Evolutionary conservation across 495 filamentous ascomycete genomes (phyloP), one percentile per base, ranked within the genome.

Genomic region (Letharia lupina): DNA sequence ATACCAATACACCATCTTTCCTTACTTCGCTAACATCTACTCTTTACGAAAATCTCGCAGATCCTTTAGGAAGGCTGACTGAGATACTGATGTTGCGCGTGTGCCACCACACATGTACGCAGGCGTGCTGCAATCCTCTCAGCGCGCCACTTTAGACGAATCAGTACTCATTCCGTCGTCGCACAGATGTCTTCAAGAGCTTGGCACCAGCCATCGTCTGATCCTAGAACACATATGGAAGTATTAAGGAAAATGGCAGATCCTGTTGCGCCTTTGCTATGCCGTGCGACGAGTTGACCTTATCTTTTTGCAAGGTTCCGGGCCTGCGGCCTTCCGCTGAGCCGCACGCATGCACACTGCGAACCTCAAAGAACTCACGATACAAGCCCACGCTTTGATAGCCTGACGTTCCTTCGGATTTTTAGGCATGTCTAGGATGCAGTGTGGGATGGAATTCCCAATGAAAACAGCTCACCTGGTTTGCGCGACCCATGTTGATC

Each of bases 341-440:
- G 62, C 62, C 62, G 48, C 48, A 56, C 47, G 37, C 48, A 56
- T 35, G 48, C 48, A 52, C 48, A 13, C 62, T 41, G 47, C 62
- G 23, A 56, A 54, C 13, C 47, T 13, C n/a, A 12, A 42, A 48
- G 37, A 44, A 41, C n/a, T 28, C 37, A 13, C 33, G 10, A 20
- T 23, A 35, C 52, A 35, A 16, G n/a, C 37, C 47, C 15, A 4
- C 31, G 39, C 44, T 37, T 40, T 62, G 61, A 20, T 23, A 40
- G 39, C 40, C 40, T 45, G 16, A 45, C 16, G 12, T 5, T 33
- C 8, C 33, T 48, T 28, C 33, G 23, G 33, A 9, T 39, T 33
- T 15, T 20, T 4, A 41, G 13, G 2, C 7, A 18, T 48, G 18
- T 0, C 18, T 39, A n/a, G 10, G 40, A 35, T 56, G 50, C 18